A percentile compares a stretch with the other conserved stretches of the same genome.
phyloP scores from a whole-genome alignment of 352 stramenopile genomes.

The Globisporangium polare region DNA sequence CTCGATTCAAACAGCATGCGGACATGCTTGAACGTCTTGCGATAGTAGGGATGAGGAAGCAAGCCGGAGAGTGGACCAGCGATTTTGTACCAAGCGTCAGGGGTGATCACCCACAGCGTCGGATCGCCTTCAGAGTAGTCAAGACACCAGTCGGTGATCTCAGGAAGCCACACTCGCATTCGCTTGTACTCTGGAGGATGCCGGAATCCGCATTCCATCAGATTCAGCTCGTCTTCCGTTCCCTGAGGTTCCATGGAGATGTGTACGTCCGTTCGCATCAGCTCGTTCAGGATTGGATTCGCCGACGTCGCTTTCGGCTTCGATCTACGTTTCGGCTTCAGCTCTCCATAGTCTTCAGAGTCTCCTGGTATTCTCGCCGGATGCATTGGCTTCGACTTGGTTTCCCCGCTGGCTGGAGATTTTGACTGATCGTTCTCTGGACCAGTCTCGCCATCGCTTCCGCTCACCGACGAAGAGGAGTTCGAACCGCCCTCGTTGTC shows the following conservation, averaged over 20 bases:
- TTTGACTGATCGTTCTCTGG: constrained; percentile 8
- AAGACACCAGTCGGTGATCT: constrained; percentile 87
- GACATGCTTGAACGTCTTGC: constrained; percentile 68
- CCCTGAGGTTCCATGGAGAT: constrained; percentile 42
- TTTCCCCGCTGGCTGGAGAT: neutral
- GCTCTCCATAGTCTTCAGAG: neutral
- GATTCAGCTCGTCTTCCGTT: constrained; percentile 61
- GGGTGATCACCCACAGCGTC: constrained; percentile 83
- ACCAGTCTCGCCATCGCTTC: constrained; percentile 29
- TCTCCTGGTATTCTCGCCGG: neutral
- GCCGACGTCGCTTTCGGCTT: constrained; percentile 16
- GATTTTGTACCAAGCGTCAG: constrained; percentile 83
- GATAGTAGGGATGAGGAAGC: constrained; percentile 67
- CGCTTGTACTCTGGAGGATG: constrained; percentile 61
- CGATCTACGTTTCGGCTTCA: constrained; percentile 9
- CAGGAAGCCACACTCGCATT: constrained; percentile 70
- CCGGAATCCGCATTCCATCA: constrained; percentile 78
- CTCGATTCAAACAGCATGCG: constrained; percentile 78
- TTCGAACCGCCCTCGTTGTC: constrained; percentile 38
- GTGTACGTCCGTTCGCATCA: constrained; percentile 73
- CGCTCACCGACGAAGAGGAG: constrained; percentile 32
- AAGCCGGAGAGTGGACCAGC: constrained; percentile 72
- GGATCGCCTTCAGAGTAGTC: constrained; percentile 83
- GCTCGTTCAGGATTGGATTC: constrained; percentile 54
- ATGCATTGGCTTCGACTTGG: constrained; percentile 4